Base-by-base conservation (phyloP, 371 early-diverging fungal species). In the Apophysomyces ossiformis region DNA sequence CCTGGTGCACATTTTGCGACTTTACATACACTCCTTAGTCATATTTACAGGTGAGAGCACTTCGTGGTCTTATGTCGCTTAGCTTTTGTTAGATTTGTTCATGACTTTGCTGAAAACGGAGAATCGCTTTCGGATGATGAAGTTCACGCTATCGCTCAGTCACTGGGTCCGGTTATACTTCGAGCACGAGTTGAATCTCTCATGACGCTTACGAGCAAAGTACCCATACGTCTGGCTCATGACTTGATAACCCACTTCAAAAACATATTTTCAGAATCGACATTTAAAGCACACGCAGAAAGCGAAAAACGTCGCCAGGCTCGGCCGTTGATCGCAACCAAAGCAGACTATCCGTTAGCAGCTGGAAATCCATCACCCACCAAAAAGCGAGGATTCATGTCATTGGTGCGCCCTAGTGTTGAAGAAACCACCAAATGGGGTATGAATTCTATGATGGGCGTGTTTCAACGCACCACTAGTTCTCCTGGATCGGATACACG, bases 121-220 rank as follows among this genome's bases (percentile, higher is more conserved):
- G 21, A 50, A 9, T 16, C 46, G 2, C 35, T 58, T 6, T 26
- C 41, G 46, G 37, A 65, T 3, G 59, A 65, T 9, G 59, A 39
- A 26, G 18, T 64, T 37, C 37, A 64, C 8, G 58, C 44, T 6
- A 73, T 84, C 21, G 61, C 81, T n/a, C 86, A 84, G 46, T 75
- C 84, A 1, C 70, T 89, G 47, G 90, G 90, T 0, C 77, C 84
- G 3, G 79, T 81, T 26, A 68, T 90, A 15, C 70, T 90, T 59
- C 81, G 87, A 16, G 76, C 86, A 11, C 73, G 78, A 12, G 63
- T 69, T 13, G 85, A 85, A 37, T 79, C 86, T 2, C 74, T 78
- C 16, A 75, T 81, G 11, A 86, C 82, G 3, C 50, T 88, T 41
- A 84, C 83, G 37, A 89, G 87, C 58, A 77, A 77, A 26, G 79